These are phyloP conservation scores for Cetraspora pellucida DNA, from an alignment of 192 early-diverging fungal species.

Conservation along the genomic window DNA sequence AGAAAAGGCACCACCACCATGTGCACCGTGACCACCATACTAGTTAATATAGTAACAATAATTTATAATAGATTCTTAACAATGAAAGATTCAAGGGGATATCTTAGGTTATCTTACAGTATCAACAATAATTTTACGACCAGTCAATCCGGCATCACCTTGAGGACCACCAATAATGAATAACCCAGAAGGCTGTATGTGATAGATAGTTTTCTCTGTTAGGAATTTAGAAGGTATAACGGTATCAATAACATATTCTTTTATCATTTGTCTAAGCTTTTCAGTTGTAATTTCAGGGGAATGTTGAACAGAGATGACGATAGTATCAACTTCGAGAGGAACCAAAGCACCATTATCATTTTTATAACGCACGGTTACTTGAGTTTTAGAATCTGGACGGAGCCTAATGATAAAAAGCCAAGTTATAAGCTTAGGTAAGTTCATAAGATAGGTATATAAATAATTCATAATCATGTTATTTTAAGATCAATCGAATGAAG, in stretches of 20 bases:
- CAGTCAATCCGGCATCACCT: constrained; percentile 99
- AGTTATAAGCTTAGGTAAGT: neutral
- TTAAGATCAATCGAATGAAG: too few relatives aligned
- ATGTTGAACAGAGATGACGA: constrained; percentile 98
- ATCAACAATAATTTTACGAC: constrained; percentile 78
- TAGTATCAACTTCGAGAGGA: constrained; percentile 93
- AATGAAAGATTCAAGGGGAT: neutral
- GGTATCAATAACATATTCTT: constrained; percentile 89
- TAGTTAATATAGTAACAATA: neutral
- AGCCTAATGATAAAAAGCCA: constrained; percentile 39
- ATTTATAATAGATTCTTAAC: neutral
- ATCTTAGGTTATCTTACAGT: constrained; percentile 40
- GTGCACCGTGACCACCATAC: constrained; percentile 93
- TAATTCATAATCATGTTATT: too few relatives aligned
- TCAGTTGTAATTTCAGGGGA: constrained; percentile 84
- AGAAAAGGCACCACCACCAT: constrained; percentile 97
- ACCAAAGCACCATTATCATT: constrained; percentile 92
- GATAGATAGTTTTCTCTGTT: constrained; percentile 88
- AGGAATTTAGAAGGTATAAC: constrained; percentile 93
- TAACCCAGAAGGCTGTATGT: constrained; percentile 97
- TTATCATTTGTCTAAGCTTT: constrained; percentile 81
- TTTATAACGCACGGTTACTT: constrained; percentile 99
- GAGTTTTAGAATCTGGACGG: constrained; percentile 99
- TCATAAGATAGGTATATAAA: too few relatives aligned
- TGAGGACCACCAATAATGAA: constrained; percentile 99